Evolutionary conservation across 2,329 filamentous ascomycete genomes (phyloP), one percentile per base, ranked within the genome.

Genomic region (Colletotrichum eremochloae): DNA sequence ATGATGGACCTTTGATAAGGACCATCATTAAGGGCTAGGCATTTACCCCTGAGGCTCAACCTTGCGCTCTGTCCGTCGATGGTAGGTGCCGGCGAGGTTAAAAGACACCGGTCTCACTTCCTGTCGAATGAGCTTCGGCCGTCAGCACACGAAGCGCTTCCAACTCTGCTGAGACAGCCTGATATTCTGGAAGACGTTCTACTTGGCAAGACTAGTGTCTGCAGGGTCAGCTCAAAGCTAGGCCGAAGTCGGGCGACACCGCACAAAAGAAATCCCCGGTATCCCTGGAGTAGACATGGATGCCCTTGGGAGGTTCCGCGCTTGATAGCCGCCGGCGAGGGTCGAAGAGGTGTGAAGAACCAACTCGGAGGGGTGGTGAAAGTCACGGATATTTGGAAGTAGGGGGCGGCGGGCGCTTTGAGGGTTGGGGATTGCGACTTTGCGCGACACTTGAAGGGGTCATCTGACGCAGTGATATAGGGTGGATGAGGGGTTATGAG

Each of bases 381-480:
- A 64, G 52, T 24, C 65, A 50, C 46, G 53, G 53, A 63, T 53
- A 46, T 20, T 29, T 44, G 48, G 36, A 57, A 63, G 33, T 15
- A 50, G 46, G 56, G 57, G 64, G 15, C 58, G 40, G 44, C 46
- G 48, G 60, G 60, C 61, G 66, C 60, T 64, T 71, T 68, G 57
- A 50, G 44, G 44, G 14, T 31, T 31, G 57, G 63, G 24, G 44
- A 48, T 53, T 71, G 46, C 46, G 36, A 68, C 58, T 68, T 60
- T 63, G 65, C 52, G 58, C 63, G 58, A 68, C 69, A 69, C 60
- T 63, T 44, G 31, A 63, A 33, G 65, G 63, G 65, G 65, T 68
- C 58, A 68, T 63, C 64, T 71, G 68, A 68, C 52, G 52, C 57
- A 42, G 42, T 31, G 65, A 38, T 36, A 46, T 52, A 57, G 56